Evolutionary conservation across 768 basidiomycete genomes (phyloP), one percentile per base, ranked within the genome.

Genomic region (Lentinula aciculospora): DNA sequence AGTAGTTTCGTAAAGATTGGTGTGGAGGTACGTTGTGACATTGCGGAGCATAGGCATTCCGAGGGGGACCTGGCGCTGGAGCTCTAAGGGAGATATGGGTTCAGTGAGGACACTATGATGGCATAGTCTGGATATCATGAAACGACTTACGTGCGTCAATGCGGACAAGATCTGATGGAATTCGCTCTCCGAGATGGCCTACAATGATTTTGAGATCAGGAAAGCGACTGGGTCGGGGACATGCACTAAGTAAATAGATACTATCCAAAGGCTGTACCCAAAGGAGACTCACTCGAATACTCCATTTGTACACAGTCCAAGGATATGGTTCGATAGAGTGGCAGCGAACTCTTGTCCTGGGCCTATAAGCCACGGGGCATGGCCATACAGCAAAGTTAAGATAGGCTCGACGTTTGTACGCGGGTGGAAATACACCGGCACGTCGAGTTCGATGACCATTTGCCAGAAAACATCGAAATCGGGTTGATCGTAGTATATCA

Each of bases 141-240:
- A 28, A 8, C 50, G 19, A 65, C 71, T 42, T 51, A 76, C 75
- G 71, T 31, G 71, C 67, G 45, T 78, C 72, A 25, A 75, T 75
- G 17, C 76, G 69, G 53, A 67, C 61, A 1, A 78, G 64, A 57
- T 78, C 76, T 8, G 76, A 78, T 0, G 76, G 69, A 27, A 76
- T 68, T 15, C 76, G 68, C 60, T 77, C 76, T 7, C 76, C 75
- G 23, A 78, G 59, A 63, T 78, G 76, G 1, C 75, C 76, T 19
- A 77, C 72, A 19, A 78, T 76, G 12, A 76, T 64, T 36, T 73
- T 72, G 28, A 73, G 56, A 13, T 70, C 67, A 0, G 76, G 76
- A 56, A 77, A 78, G 2, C 76, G 75, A 59, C 76, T 78, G n/a
- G n/a, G 39, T 25, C 27, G 23, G 10, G 12, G 28, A 12, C 23